phyloP scores from a whole-genome alignment of 768 basidiomycete genomes.

The Termitomyces titanicus region DNA sequence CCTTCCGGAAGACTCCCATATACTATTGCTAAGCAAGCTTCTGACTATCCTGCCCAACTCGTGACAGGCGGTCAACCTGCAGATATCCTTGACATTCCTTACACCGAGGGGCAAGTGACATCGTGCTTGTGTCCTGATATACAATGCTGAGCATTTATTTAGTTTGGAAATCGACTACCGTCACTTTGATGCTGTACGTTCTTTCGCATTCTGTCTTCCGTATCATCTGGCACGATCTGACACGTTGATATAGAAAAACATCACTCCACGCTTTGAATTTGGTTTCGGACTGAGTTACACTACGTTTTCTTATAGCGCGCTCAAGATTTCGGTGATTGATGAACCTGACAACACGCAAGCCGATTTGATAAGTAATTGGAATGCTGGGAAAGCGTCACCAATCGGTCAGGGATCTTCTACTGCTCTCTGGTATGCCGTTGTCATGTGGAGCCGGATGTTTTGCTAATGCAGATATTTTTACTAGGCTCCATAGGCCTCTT shows the following conservation, averaged over 20 bases:
- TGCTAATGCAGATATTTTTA: neutral
- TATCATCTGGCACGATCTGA: constrained; percentile 11
- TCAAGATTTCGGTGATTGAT: constrained; percentile 44
- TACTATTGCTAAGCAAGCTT: constrained; percentile 60
- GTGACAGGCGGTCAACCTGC: constrained; percentile 30
- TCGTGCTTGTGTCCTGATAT: neutral
- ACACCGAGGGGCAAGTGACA: constrained; percentile 48
- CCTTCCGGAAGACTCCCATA: constrained; percentile 70
- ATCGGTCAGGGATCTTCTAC: constrained; percentile 54
- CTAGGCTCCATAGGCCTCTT: constrained; percentile 63
- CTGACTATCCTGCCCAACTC: constrained; percentile 58
- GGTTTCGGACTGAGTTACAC: constrained; percentile 91
- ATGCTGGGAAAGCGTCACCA: constrained; percentile 51
- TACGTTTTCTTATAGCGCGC: constrained; percentile 64
- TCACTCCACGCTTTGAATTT: constrained; percentile 82
- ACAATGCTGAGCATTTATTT: neutral
- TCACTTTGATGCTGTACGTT: constrained; percentile 61
- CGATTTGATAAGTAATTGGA: constrained; percentile 48
- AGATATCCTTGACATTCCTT: constrained; percentile 49
- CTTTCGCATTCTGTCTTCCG: constrained; percentile 8
- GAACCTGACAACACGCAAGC: constrained; percentile 34
- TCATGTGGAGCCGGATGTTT: neutral
- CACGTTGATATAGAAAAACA: constrained; percentile 46
- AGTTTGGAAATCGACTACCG: constrained; percentile 70
- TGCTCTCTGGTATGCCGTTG: constrained; percentile 47